phyloP scores from a whole-genome alignment of 257 asterid genomes.

The Linaria vulgaris region DNA sequence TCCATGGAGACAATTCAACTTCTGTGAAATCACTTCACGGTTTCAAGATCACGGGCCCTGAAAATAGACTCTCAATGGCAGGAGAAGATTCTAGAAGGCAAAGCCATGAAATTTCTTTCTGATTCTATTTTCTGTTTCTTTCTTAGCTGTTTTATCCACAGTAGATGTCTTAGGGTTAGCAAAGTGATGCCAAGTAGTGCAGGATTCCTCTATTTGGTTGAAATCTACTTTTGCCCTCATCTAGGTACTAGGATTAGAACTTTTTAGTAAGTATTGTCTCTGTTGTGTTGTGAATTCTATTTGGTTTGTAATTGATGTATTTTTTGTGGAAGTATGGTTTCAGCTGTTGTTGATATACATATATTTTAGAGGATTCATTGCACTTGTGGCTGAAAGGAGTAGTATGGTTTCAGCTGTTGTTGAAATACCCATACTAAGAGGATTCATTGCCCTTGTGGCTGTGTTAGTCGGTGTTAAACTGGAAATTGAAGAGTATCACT shows the following conservation, averaged over 20 bases:
- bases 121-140: constrained; percentile 34
- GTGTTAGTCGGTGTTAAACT: too few species aligned
- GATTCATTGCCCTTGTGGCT: too few species aligned
- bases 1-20: constrained; percentile 48
- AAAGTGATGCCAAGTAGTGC: constrained; percentile 34
- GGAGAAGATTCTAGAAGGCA: constrained; percentile 57
- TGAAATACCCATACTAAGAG: too few species aligned
- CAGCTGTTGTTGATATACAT: constrained; percentile 21
- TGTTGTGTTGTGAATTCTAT: constrained; percentile 19
- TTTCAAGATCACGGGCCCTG: constrained; percentile 40
- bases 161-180: constrained; percentile 40
- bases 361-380: neutral
- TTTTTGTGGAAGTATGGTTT: constrained; percentile 31
- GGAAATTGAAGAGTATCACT: too few species aligned
- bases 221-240: constrained; percentile 18
- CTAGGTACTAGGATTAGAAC: constrained; percentile 44
- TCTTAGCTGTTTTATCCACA: constrained; percentile 34
- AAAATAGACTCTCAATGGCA: constrained; percentile 37
- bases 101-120: constrained; percentile 56
- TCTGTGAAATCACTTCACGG: constrained; percentile 41
- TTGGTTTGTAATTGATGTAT: constrained; percentile 33
- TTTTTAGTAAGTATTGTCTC: constrained; percentile 26
- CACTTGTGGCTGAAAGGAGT: too few species aligned
- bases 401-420: too few species aligned
- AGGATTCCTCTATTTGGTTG: constrained; percentile 29